Base-by-base conservation (phyloP, 805 yeast genomes). In the Metschnikowia henanensis region DNA sequence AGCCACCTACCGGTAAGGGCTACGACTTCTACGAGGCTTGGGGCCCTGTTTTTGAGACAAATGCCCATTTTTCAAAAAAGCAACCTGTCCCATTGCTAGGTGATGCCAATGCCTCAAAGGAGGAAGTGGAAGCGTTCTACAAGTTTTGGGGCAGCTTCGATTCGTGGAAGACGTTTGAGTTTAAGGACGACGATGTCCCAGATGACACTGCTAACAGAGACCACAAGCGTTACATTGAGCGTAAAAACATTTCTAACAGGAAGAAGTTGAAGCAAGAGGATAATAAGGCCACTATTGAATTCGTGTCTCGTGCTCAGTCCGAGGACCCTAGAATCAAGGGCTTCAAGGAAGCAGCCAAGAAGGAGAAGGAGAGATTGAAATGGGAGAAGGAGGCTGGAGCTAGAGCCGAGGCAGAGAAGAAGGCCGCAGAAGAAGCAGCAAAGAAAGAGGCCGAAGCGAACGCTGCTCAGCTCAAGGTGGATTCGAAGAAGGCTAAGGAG, bases 151-250 rank as follows among this genome's bases (percentile, higher is more conserved):
- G 84, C 69, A 84, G 85, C 68, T 87, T 91, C 55, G 97, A 94
- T 72, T 92, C 98, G 17, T 94, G 99, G 99, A 87, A 96, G 77
- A 77, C 96, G 37, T 94, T 94, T 65, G 99, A 94, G 75, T 94
- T 91, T 75, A 80, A 90, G 68, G 99, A 94, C 65, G 99, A 94
- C 77, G 99, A 94, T 65, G 97, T 91, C 61, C 99, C 99, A 57
- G 99, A 94, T 75, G 99, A 94, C 72, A 87, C 97, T 45, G 87
- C 96, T 49, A 94, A 94, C 83, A 90, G 99, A 80, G 99, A 94
- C 69, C 96, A 94, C 81, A 94, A 94, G 78, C 95, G 99, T 75
- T 87, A 89, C 77, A 84, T 91, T 57, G 99, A 94, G 76, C 89
- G 92, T 78, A 94, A 94, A 80, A 94, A 94, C 78, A 81, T 87